phyloP scores from a whole-genome alignment of 2,329 filamentous ascomycete species.

The Xylariaceae sp. region DNA sequence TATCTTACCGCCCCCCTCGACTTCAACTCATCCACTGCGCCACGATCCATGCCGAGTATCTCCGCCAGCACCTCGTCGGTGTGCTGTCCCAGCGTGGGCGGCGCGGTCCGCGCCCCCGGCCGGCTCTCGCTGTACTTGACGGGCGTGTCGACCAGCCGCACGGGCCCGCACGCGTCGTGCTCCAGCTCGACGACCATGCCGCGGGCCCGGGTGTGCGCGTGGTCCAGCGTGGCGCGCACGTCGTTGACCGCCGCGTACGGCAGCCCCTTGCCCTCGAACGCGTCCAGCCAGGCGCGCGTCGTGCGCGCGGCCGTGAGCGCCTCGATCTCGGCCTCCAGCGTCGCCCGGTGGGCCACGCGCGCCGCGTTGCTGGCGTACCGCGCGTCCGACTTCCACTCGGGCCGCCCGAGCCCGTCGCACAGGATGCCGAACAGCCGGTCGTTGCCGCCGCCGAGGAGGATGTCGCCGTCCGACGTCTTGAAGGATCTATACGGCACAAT shows the following conservation, averaged over 20 bases:
- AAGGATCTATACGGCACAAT: slow-evolving; percentile 94
- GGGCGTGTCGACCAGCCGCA: slow-evolving; percentile 88
- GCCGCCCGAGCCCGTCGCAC: slow-evolving; percentile 49
- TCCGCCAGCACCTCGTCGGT: slow-evolving; percentile 67
- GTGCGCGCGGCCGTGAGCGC: slow-evolving; percentile 65
- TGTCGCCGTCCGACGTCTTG: slow-evolving; percentile 61
- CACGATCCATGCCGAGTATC: slow-evolving; percentile 51
- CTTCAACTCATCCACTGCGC: slow-evolving; percentile 55
- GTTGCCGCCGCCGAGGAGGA: slow-evolving; percentile 67
- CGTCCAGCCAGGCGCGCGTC: slow-evolving; percentile 78
- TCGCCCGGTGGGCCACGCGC: slow-evolving; percentile 62
- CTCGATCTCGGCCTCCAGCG: slow-evolving; percentile 75
- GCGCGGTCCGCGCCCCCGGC: slow-evolving; percentile 67
- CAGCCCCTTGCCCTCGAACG: slow-evolving; percentile 86
- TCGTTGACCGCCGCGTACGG: slow-evolving; percentile 95
- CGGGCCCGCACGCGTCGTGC: slow-evolving; percentile 72
- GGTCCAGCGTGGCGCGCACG: slow-evolving; percentile 73
- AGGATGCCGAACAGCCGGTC: slow-evolving; percentile 60
- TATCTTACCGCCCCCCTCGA: slow-evolving; percentile 58
- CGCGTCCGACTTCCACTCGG: slow-evolving; percentile 53
- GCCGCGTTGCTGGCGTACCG: slow-evolving; percentile 55
- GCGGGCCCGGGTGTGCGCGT: slow-evolving; percentile 76
- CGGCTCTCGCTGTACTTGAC: slow-evolving; percentile 85
- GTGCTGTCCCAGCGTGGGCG: slow-evolving; percentile 81
- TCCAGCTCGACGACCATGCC: slow-evolving; percentile 87